A percentile compares a stretch with the other conserved stretches of the same genome.
phyloP scores from a whole-genome alignment of 345 rosid species.

The Eucalyptus marginata region DNA sequence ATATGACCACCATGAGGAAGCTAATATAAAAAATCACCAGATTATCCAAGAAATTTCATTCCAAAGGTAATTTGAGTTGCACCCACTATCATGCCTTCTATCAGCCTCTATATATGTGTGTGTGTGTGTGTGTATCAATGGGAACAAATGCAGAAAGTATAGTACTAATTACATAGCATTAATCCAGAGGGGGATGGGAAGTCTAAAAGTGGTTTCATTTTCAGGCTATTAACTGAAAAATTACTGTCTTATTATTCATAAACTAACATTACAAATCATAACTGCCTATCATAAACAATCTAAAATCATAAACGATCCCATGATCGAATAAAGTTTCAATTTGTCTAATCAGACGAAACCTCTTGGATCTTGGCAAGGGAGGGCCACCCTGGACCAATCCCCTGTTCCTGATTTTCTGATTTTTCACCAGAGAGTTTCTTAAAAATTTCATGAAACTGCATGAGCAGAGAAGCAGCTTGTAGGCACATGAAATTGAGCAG shows the following conservation, averaged over 20 bases:
- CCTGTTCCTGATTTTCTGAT: background rate
- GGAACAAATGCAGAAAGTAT: background rate
- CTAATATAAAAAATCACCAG: background rate
- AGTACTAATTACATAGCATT: background rate
- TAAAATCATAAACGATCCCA: background rate
- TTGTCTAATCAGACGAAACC: background rate
- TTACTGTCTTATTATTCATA: background rate
- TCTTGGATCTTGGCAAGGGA: background rate
- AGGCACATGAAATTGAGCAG: background rate
- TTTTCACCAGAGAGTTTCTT: background rate
- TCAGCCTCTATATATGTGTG: background rate
- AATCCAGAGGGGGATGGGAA: background rate
- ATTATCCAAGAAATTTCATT: background rate
- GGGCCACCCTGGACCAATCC: background rate
- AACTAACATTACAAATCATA: background rate
- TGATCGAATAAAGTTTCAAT: background rate
- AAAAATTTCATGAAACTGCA: background rate
- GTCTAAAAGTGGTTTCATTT: background rate
- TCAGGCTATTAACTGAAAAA: background rate
- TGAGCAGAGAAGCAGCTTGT: background rate
- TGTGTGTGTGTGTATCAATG: background rate
- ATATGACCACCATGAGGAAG: background rate
- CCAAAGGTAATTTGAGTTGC: background rate
- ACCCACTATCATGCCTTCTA: background rate
- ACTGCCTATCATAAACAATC: background rate